Evolutionary conservation across 1,284 basidiomycete genomes (phyloP), one percentile per base, ranked within the genome.

Genomic region (Coriolopsis trogii): DNA sequence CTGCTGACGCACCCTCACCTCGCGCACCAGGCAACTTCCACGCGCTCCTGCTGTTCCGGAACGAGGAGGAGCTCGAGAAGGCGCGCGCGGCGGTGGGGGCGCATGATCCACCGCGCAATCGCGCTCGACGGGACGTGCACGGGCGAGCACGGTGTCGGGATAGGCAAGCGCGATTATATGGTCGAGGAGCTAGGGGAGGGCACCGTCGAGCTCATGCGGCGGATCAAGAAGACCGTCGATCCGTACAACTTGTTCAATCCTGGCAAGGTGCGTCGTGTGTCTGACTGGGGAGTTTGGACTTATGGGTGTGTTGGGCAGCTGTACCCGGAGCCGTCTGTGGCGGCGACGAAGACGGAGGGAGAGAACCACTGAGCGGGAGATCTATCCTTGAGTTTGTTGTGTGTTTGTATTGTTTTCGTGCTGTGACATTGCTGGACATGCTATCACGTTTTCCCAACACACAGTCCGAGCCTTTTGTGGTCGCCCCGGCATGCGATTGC

Each of bases 91-190:
- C 80, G 4, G 85, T 87, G 1, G 76, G n/a, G 82, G 60, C 72
- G 83, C 29, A 87, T 93, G 81, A 83, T 91, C 6, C 71, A 81
- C 54, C 76, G 87, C 13, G 91, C 91, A 1, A 85, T 91, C 53
- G 77, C 74, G 21, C 73, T 92, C 46, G 89, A 91, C 58, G 89
- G 89, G 23, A 92, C 89, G 20, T 91, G 89, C 62, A 88, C 87
- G 0, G 92, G 93, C 9, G 93, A 95, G 66, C 93, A 95, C 65
- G 93, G 93, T 1, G 90, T 95, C 7, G 93, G 93, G 0, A 73
- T 93, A 16, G 91, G 90, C 13, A 94, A 94, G 74, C 83, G 80
- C 56, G 79, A 83, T 55, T 90, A 81, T 58, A 76, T 95, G 26
- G 75, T 82, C 30, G 78, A 84, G 51, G 93, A 95, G 66, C 78